Conservation (phyloP, 495 filamentous ascomycete species). For the Gamarada debralockiae region DNA sequence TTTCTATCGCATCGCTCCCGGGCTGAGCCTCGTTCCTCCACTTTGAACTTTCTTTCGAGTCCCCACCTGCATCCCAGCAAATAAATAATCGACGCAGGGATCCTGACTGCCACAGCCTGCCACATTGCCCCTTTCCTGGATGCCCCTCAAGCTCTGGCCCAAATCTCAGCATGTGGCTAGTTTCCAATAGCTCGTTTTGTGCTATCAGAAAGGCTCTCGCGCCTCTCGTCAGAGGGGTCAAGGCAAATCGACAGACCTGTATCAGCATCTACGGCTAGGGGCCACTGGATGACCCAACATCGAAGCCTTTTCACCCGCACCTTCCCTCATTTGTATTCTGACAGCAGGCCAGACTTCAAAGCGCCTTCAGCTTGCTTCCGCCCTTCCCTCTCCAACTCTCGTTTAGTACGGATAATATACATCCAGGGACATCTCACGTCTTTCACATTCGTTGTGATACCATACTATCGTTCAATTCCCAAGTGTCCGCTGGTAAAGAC, state of each 20-base stretch:
- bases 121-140: neutral
- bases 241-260: neutral
- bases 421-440: constrained; percentile 8
- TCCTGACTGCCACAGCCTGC: neutral
- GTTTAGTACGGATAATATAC: constrained; percentile 17
- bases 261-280: neutral
- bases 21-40: no score
- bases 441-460: constrained; percentile 19
- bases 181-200: neutral
- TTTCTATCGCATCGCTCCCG: no score
- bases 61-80: no score
- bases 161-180: neutral
- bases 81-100: constrained; percentile 11
- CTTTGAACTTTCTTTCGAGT: no score
- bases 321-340: constrained; percentile 12
- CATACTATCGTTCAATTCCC: constrained; percentile 10
- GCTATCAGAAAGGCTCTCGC: constrained; percentile 10
- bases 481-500: constrained; percentile 15
- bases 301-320: constrained; percentile 2
- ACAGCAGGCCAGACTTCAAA: constrained; percentile 9
- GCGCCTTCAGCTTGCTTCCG: neutral
- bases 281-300: constrained; percentile 6
- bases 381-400: constrained; percentile 3
- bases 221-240: constrained; percentile 2
- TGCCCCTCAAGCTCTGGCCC: neutral